phyloP scores from a whole-genome alignment of 2,329 filamentous ascomycete species.

The Colletotrichum karsti region DNA sequence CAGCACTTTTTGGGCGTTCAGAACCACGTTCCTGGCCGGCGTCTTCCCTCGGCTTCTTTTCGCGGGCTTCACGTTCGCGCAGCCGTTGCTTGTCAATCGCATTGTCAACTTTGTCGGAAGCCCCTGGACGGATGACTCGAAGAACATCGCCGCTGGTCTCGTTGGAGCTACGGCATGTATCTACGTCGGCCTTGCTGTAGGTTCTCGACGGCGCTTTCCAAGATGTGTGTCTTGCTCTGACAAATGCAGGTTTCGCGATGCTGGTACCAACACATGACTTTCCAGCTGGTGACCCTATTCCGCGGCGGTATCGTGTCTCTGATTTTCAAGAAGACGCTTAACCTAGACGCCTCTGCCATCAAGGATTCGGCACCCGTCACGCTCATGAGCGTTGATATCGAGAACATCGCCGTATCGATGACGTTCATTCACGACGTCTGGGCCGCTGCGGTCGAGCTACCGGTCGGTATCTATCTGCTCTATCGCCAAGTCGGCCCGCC shows the following conservation, averaged over 20 bases:
- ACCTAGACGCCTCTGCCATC: conserved; percentile 37
- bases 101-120: conserved; percentile 41
- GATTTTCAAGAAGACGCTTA: conserved; percentile 57
- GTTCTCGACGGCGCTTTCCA: conserved; percentile 11
- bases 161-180: conserved; percentile 50
- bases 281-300: conserved; percentile 44
- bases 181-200: conserved; percentile 51
- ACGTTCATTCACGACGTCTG: conserved; percentile 45
- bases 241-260: conserved; percentile 4
- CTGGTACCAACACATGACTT: conserved; percentile 44
- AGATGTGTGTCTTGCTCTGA: conserved; percentile 19
- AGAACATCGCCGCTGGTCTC: conserved; percentile 44
- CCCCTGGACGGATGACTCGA: conserved; percentile 34
- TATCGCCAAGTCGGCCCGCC: conserved; percentile 42
- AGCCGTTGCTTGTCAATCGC: conserved; percentile 53
- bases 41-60: conserved; percentile 47
- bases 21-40: conserved; percentile 38
- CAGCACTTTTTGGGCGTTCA: conserved; percentile 37
- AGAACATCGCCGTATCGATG: conserved; percentile 38
- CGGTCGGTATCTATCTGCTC: conserved; percentile 45
- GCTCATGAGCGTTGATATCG: conserved; percentile 56
- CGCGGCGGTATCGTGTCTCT: conserved; percentile 49
- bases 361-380: conserved; percentile 50
- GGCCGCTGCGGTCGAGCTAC: conserved; percentile 46
- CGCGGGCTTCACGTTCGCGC: conserved; percentile 51